Conservation (phyloP, 2,329 filamentous ascomycete species). For the Fusarium brachygibbosum region DNA sequence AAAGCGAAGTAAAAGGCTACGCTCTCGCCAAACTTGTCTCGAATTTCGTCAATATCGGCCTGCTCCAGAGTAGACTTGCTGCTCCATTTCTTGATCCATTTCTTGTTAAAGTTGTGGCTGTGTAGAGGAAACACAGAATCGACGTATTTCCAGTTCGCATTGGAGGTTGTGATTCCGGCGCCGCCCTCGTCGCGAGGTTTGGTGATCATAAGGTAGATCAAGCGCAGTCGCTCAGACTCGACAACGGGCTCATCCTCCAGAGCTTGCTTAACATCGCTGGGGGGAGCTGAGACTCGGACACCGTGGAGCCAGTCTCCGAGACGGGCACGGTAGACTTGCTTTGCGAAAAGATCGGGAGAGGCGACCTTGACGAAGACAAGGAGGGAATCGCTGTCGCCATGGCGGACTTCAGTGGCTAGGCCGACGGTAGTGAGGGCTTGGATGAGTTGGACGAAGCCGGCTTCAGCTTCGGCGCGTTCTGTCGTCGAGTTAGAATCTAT, state of each 20-base stretch:
- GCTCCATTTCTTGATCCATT: slow-evolving; percentile 81
- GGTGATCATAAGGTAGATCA: slow-evolving; percentile 88
- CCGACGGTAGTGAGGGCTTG: slow-evolving; percentile 81
- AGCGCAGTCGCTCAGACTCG: slow-evolving; percentile 87
- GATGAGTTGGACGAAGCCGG: slow-evolving; percentile 83
- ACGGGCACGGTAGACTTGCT: slow-evolving; percentile 87
- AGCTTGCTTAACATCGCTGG: slow-evolving; percentile 76
- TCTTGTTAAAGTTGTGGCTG: slow-evolving; percentile 79
- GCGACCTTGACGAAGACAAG: slow-evolving; percentile 87
- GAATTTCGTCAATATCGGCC: slow-evolving; percentile 78
- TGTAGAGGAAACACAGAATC: slow-evolving; percentile 84
- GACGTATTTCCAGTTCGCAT: slow-evolving; percentile 79
- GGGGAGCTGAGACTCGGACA: slow-evolving; percentile 81
- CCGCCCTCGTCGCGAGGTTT: slow-evolving; percentile 80
- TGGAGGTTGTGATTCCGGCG: slow-evolving; percentile 79
- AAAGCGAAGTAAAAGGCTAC: slow-evolving; percentile 98
- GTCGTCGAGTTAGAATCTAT: slow-evolving; percentile 19
- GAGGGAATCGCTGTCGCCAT: slow-evolving; percentile 79
- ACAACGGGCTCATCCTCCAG: slow-evolving; percentile 82
- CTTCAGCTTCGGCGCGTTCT: slow-evolving; percentile 79
- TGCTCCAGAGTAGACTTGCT: slow-evolving; percentile 76
- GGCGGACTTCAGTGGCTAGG: slow-evolving; percentile 88
- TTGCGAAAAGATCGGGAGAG: slow-evolving; percentile 79
- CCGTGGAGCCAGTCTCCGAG: slow-evolving; percentile 96
- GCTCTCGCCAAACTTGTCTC: slow-evolving; percentile 82